Evolutionary conservation across 345 rosid species (phyloP).

Genomic region (Linum usitatissimum): DNA sequence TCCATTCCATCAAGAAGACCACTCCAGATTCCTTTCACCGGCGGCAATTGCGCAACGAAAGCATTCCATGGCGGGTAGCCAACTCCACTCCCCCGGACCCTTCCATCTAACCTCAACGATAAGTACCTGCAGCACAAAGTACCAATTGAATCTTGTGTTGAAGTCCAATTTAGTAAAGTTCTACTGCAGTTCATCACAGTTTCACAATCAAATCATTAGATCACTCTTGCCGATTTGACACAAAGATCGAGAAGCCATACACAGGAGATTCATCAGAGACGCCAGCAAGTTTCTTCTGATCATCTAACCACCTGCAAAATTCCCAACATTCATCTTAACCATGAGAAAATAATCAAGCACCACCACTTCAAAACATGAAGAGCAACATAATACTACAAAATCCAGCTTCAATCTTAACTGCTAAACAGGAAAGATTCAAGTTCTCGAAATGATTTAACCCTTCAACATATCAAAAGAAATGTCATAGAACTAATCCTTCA

Average conservation of each 20-base stretch:
- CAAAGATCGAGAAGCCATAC: constrained; percentile 29
- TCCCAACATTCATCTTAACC: background rate
- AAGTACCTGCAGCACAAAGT: constrained; percentile 44
- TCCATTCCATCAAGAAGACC: constrained; percentile 95
- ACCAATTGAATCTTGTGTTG: too few relatives aligned
- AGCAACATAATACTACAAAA: background rate
- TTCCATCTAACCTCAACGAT: constrained; percentile 83
- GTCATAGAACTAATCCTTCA: too few relatives aligned
- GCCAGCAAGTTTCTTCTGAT: constrained; percentile 76
- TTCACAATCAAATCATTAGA: too few relatives aligned
- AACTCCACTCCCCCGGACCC: constrained; percentile 88
- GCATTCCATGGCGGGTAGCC: constrained; percentile 99
- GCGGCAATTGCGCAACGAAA: constrained; percentile 83
- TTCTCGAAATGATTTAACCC: too few relatives aligned
- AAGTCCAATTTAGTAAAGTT: too few relatives aligned
- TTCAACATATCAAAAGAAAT: too few relatives aligned
- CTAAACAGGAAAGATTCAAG: too few relatives aligned
- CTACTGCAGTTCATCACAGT: too few relatives aligned
- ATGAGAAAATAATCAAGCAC: background rate
- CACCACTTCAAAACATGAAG: background rate
- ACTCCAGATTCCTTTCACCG: constrained; percentile 76
- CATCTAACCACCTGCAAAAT: constrained; percentile 61
- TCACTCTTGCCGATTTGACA: background rate
- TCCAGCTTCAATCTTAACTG: too few relatives aligned
- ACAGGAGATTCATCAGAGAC: constrained; percentile 80